A percentile compares a stretch with the other conserved stretches of the same genome.
phyloP scores from a whole-genome alignment of 2,329 filamentous ascomycete species.

The Aspergillus pseudonomiae region DNA sequence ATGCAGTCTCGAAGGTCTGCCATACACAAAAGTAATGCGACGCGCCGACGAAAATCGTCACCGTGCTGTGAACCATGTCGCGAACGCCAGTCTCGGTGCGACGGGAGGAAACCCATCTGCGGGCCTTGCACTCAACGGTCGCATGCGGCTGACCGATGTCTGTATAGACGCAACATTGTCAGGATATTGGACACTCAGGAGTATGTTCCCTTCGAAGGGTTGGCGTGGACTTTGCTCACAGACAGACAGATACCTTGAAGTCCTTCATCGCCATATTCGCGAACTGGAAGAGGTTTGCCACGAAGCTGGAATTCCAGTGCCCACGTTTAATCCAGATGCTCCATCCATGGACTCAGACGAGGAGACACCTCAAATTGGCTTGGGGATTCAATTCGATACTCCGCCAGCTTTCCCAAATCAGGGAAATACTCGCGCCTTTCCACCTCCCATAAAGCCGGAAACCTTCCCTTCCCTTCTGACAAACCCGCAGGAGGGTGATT shows the following conservation, averaged over 20 bases:
- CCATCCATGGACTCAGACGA: not conserved
- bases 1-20: conserved; percentile 3
- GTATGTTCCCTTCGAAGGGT: conserved; percentile 21
- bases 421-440: not conserved
- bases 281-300: conserved; percentile 31
- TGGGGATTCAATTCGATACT: not conserved
- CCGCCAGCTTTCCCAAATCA: not conserved
- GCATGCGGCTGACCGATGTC: conserved; percentile 38
- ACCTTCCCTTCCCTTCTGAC: conserved; percentile 2
- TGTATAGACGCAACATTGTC: conserved; percentile 43
- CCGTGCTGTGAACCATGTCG: conserved; percentile 8
- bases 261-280: conserved; percentile 31
- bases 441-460: not conserved
- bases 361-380: not conserved
- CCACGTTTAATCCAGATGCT: conserved; percentile 9
- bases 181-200: conserved; percentile 42
- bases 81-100: conserved; percentile 4
- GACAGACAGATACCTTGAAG: conserved; percentile 13
- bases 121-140: conserved; percentile 44
- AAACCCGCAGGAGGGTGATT: not conserved
- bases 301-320: conserved; percentile 24
- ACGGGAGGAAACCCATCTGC: conserved; percentile 46
- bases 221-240: not conserved
- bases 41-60: conserved; percentile 8
- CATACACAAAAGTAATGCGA: not conserved